Base-by-base conservation (phyloP, 1,284 basidiomycete species). In the Porogramme epimiltina region DNA sequence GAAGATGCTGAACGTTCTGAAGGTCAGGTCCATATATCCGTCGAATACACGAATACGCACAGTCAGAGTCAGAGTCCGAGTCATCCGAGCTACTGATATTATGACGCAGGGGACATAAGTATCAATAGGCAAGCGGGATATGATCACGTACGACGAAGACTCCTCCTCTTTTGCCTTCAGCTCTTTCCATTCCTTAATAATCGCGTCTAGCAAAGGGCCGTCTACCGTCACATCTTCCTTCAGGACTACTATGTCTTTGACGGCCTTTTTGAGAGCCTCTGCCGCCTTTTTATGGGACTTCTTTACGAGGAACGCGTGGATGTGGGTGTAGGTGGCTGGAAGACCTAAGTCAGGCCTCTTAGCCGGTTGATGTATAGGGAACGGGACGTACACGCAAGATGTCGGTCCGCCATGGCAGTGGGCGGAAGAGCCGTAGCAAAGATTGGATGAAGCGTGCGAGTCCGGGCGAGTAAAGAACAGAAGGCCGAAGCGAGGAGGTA, bases 251-350 rank as follows among this genome's bases (percentile, higher is more conserved):
- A 80, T 64, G 46, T 77, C 73, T 67, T 81, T 82, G 16, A 78
- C 85, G 20, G 86, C 85, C 61, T 84, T 67, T 52, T 64, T 69
- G 13, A 72, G 51, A 0, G 84, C 83, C 47, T 79, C 73, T 15
- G 87, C 85, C 19, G 81, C 85, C 62, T 88, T 89, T 23, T 65
- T 62, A 63, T 91, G 85, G 1, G 78, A 75, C 44, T 77, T 81
- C 60, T 80, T 79, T 51, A 67, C 73, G 34, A 92, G 74, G 69
- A 92, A 92, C n/a, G 80, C 72, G 63, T 90, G 80, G 51, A 91
- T 81, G 51, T 89, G 70, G 58, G 80, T 77, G 73, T 90, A 91
- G 11, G 85, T 87, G 26, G 76, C 89, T 90, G 51, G 1, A 22
- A 26, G 18, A 23, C 34, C 28, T 42, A 5, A 18, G 19, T 44